Evolutionary conservation across 306 rosid genomes (phyloP).

Genomic region (apple (Malus domestica)): ASM211411v1 NC_041790.1:15769001-15769500

Average conservation of each 20-base stretch:
- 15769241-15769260: background rate
- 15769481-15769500: background rate
- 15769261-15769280: background rate
- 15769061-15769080: background rate
- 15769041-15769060: background rate
- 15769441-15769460: background rate
- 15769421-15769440: background rate
- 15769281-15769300: background rate
- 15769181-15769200: background rate
- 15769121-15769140: background rate
- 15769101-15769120: background rate
- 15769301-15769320: background rate
- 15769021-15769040: background rate
- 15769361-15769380: background rate
- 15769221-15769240: conserved; percentile 2
- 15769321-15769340: background rate
- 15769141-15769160: background rate
- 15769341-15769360: background rate
- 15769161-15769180: background rate
- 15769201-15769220: background rate
- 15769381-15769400: background rate
- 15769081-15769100: background rate
- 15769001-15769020: background rate
- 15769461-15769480: background rate
- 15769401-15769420: background rate